phyloP scores from a whole-genome alignment of 163 green algal genomes.

The Scenedesmus sp. region DNA sequence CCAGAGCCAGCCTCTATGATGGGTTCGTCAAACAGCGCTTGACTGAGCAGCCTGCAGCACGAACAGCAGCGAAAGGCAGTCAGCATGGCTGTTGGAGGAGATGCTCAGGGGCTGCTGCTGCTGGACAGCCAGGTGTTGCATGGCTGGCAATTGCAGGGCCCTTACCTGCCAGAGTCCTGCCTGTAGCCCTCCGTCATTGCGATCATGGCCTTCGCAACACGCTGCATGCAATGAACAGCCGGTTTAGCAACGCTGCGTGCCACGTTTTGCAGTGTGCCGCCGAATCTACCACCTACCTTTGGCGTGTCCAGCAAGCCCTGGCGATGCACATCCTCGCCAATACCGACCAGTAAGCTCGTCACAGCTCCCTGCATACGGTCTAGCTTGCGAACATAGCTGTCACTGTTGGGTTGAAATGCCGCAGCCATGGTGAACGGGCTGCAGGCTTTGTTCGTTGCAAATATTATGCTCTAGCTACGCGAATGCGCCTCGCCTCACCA shows the following conservation, averaged over 20 bases:
- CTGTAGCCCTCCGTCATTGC: slow-evolving; percentile 78
- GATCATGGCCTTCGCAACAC: slow-evolving; percentile 88
- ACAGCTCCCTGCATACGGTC: slow-evolving; percentile 62
- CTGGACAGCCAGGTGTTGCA: not conserved
- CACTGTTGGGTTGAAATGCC: slow-evolving; percentile 14
- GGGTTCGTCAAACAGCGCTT: slow-evolving; percentile 86
- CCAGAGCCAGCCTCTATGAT: slow-evolving; percentile 62
- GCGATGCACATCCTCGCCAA: slow-evolving; percentile 77
- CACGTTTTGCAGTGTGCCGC: not conserved
- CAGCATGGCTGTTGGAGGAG: not conserved
- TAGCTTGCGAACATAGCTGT: slow-evolving; percentile 21
- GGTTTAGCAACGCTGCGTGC: not conserved
- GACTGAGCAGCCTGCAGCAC: slow-evolving; percentile 69
- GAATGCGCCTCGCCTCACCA: not conserved
- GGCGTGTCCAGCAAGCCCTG: slow-evolving; percentile 84
- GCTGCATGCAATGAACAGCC: slow-evolving; percentile 61
- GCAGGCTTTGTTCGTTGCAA: not conserved
- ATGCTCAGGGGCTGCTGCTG: slow-evolving; percentile 1
- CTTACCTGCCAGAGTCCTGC: slow-evolving; percentile 67
- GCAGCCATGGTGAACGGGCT: not conserved
- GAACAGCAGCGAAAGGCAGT: not conserved
- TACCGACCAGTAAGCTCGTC: slow-evolving; percentile 64
- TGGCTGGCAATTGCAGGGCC: not conserved
- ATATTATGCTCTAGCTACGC: not conserved
- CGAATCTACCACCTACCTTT: slow-evolving; percentile 65